Evolutionary conservation across 139 green algal genomes (phyloP).

Genomic region (Mesotaenium endlicherianum): DNA sequence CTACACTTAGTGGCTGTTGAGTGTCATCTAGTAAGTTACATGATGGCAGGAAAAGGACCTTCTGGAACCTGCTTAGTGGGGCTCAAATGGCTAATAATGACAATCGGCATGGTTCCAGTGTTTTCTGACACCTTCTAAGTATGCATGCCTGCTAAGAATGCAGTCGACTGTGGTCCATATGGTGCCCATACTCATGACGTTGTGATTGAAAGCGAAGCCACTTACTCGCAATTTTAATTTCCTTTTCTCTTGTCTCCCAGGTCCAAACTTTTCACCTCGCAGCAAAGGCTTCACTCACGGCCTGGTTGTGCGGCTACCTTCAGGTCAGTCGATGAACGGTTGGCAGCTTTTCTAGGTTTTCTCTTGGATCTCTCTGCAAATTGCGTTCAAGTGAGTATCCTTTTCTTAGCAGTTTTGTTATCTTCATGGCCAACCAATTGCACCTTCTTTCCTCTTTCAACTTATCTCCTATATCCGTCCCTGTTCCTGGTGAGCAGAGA

Average conservation of each 20-base stretch:
- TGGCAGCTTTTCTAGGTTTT: background rate
- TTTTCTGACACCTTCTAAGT: too few relatives aligned
- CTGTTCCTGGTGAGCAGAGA: background rate
- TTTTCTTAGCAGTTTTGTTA: background rate
- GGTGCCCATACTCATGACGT: too few relatives aligned
- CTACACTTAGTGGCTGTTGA: too few relatives aligned
- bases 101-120: too few relatives aligned
- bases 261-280: conserved; percentile 9
- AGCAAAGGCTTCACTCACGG: conserved; percentile 34
- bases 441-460: background rate
- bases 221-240: background rate
- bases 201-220: too few relatives aligned
- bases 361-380: background rate
- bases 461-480: background rate
- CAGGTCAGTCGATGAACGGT: conserved; percentile 14
- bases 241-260: conserved; percentile 1
- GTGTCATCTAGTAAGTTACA: too few relatives aligned
- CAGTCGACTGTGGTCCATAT: too few relatives aligned
- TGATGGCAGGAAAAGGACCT: too few relatives aligned
- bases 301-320: conserved; percentile 24
- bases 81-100: too few relatives aligned
- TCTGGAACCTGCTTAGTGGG: too few relatives aligned
- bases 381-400: background rate
- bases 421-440: background rate
- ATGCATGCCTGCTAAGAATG: too few relatives aligned